These are phyloP conservation scores for Platanthera zijinensis DNA, from an alignment of 106 monocot genomes.

Conservation along the genomic window DNA sequence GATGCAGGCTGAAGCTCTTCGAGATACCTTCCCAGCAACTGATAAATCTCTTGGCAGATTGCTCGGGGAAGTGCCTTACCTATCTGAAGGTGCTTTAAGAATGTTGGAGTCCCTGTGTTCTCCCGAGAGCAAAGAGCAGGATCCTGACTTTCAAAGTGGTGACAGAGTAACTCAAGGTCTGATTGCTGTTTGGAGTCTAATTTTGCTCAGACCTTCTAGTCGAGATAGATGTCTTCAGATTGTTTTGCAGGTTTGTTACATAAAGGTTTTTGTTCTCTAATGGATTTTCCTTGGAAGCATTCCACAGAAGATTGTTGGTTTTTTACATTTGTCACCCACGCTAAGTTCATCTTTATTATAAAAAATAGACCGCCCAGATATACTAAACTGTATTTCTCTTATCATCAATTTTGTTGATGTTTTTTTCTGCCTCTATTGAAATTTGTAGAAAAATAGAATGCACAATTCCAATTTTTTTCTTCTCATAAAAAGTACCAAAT, in stretches of 20 bases:
- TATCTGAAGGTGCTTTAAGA: slow-evolving; percentile 62
- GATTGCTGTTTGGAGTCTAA: slow-evolving; percentile 81
- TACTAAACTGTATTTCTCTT: too few species aligned
- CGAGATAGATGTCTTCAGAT: slow-evolving; percentile 79
- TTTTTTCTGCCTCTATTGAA: too few species aligned
- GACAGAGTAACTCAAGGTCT: slow-evolving; percentile 96
- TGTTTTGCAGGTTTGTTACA: slow-evolving; percentile 65
- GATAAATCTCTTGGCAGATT: slow-evolving; percentile 88
- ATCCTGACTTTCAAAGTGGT: slow-evolving; percentile 56
- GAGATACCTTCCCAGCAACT: slow-evolving; percentile 78
- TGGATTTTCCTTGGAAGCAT: slow-evolving; percentile 4
- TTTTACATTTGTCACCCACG: neutral
- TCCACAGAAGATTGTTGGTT: neutral
- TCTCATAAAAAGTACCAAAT: too few species aligned
- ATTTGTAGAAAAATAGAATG: too few species aligned
- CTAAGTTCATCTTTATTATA: neutral
- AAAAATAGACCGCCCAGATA: too few species aligned
- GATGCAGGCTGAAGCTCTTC: slow-evolving; percentile 61
- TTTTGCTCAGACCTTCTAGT: slow-evolving; percentile 72
- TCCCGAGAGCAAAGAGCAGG: slow-evolving; percentile 45
- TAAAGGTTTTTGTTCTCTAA: neutral
- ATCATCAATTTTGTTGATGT: too few species aligned
- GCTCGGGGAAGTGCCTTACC: slow-evolving; percentile 75
- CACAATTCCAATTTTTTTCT: too few species aligned
- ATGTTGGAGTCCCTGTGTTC: slow-evolving; percentile 73